phyloP scores from a whole-genome alignment of 139 green algal genomes.

The Eudorina sp. region DNA sequence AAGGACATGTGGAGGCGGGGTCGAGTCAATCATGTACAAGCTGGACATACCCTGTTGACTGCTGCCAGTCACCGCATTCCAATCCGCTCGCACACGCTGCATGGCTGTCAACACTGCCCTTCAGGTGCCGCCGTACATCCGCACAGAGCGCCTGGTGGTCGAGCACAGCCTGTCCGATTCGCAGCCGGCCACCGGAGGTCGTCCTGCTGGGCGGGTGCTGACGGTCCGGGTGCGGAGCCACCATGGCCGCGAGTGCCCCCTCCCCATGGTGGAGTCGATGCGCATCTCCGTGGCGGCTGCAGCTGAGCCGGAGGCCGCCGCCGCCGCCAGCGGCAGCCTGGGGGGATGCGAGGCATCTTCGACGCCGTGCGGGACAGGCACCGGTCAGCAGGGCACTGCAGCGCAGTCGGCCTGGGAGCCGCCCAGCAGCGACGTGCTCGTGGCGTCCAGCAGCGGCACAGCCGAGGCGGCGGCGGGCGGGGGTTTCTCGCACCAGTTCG shows the following conservation, averaged over 20 bases:
- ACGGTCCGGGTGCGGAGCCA: slow-evolving; percentile 62
- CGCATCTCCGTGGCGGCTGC: neutral
- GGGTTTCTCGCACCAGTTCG: neutral
- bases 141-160: slow-evolving; percentile 59
- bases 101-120: no score
- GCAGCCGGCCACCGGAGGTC: neutral
- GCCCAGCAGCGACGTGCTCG: neutral
- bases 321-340: neutral
- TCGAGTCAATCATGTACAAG: no score
- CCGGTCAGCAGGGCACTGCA: no score
- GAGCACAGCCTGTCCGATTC: slow-evolving; percentile 7
- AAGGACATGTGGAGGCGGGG: no score
- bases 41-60: no score
- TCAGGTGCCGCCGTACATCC: slow-evolving; percentile 55
- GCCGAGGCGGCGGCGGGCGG: no score
- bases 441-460: neutral
- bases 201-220: slow-evolving; percentile 37
- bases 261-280: slow-evolving; percentile 72
- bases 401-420: neutral
- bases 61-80: no score
- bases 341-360: no score
- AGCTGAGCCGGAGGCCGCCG: neutral
- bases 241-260: slow-evolving; percentile 63
- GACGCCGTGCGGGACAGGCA: no score
- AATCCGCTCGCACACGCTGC: no score